Percentiles rank a stretch among this genome's conserved stretches.
These are phyloP conservation scores for Salix udensis DNA, from an alignment of 345 rosid genomes.

Conservation along the genomic window DNA sequence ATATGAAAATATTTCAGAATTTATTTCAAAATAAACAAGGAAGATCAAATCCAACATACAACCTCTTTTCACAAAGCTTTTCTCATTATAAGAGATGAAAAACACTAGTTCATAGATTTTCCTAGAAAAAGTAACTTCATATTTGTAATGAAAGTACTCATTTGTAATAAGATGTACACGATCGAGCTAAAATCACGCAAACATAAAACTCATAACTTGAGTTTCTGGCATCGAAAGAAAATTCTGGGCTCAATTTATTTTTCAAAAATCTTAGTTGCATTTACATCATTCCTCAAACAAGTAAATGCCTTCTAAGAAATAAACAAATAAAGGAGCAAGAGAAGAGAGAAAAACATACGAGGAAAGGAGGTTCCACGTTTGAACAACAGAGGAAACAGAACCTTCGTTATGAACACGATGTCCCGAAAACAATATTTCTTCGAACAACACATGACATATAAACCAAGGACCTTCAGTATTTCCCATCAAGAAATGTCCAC, in stretches of 20 bases:
- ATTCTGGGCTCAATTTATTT: neutral
- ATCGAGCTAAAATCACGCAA: neutral
- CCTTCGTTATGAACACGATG: neutral
- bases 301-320: neutral
- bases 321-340: neutral
- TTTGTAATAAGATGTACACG: neutral
- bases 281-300: neutral
- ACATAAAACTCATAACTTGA: neutral
- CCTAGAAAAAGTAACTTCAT: neutral
- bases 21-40: neutral
- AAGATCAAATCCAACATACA: neutral
- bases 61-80: neutral
- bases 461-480: neutral
- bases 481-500: neutral
- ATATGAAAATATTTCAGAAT: neutral
- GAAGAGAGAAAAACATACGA: neutral
- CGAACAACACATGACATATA: neutral
- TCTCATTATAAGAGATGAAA: neutral
- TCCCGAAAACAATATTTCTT: neutral
- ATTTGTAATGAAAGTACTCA: neutral
- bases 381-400: neutral
- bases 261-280: neutral
- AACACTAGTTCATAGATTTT: neutral
- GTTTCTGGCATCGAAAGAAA: neutral
- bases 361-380: neutral